A percentile compares a stretch with the other conserved stretches of the same genome.
Evolutionary conservation across 805 yeast genomes (phyloP).

Genomic region (Suhomyces sp.): DNA sequence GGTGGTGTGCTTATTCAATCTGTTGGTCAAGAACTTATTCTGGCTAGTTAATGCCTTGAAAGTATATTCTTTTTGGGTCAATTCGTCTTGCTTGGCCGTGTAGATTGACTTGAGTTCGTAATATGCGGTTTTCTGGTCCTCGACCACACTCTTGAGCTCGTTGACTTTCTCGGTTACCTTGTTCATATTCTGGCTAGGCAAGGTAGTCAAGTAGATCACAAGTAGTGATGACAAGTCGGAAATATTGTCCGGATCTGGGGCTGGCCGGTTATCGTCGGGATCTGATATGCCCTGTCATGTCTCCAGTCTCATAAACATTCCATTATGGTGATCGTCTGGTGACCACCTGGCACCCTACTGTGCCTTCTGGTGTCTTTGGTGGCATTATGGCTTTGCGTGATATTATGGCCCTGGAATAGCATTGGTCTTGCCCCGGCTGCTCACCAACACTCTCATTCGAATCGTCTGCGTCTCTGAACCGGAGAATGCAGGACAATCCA

Average conservation of each 20-base stretch:
- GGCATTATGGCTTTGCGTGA: too few relatives aligned
- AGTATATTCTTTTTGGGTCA: conserved; percentile 14
- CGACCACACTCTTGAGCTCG: conserved; percentile 11
- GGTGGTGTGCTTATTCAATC: conserved; percentile 6
- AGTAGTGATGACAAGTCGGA: neutral
- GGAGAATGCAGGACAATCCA: too few relatives aligned
- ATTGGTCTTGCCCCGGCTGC: too few relatives aligned
- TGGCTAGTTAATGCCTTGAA: conserved; percentile 9
- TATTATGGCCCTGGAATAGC: too few relatives aligned
- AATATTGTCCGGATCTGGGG: neutral
- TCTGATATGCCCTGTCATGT: neutral
- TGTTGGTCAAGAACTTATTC: conserved; percentile 8
- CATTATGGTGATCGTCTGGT: too few relatives aligned
- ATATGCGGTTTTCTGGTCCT: conserved; percentile 11
- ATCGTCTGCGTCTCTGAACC: too few relatives aligned
- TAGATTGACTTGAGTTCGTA: conserved; percentile 11
- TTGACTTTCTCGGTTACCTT: conserved; percentile 14
- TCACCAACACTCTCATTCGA: too few relatives aligned
- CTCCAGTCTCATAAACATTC: too few relatives aligned
- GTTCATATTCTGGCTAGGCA: conserved; percentile 9
- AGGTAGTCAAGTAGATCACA: neutral
- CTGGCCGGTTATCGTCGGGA: neutral
- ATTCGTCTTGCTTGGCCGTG: conserved; percentile 7
- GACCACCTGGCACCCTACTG: too few relatives aligned
- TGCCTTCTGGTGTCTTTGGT: too few relatives aligned